Evolutionary conservation across 495 filamentous ascomycete species (phyloP).

Genomic region (Hapsidospora chrysogenum): DNA sequence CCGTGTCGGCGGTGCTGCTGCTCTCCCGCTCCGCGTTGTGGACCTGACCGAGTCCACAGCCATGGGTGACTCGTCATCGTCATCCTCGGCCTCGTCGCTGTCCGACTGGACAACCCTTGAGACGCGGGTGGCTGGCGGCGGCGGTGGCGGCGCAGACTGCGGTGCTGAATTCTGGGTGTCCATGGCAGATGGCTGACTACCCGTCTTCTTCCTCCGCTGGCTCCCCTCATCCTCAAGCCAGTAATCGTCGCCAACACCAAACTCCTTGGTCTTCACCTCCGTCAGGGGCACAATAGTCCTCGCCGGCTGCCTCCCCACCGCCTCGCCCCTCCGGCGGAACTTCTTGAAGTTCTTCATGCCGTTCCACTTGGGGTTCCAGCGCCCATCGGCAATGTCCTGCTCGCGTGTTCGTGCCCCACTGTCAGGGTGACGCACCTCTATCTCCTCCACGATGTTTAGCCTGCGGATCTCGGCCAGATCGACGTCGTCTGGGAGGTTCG

Average conservation of each 20-base stretch:
- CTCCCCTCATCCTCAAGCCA: slow-evolving; percentile 40
- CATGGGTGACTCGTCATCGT: no score
- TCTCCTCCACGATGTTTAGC: slow-evolving; percentile 65
- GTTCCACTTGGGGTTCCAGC: slow-evolving; percentile 90
- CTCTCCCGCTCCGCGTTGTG: not conserved
- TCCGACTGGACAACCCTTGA: no score
- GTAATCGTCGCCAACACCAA: slow-evolving; percentile 72
- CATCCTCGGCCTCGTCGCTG: slow-evolving; percentile 1
- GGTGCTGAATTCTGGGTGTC: not conserved
- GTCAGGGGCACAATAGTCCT: slow-evolving; percentile 63
- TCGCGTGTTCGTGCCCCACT: slow-evolving; percentile 11
- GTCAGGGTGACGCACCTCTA: slow-evolving; percentile 35
- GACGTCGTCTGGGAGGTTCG: slow-evolving; percentile 35
- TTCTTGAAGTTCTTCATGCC: slow-evolving; percentile 94
- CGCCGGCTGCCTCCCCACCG: slow-evolving; percentile 25
- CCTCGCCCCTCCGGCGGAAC: slow-evolving; percentile 50
- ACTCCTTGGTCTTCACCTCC: slow-evolving; percentile 61
- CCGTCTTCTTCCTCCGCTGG: slow-evolving; percentile 9
- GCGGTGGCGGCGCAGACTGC: not conserved
- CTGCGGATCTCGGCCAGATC: slow-evolving; percentile 56
- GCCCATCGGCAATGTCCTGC: slow-evolving; percentile 30
- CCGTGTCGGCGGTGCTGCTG: no score
- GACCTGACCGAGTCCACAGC: slow-evolving; percentile 14
- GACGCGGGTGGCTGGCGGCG: no score
- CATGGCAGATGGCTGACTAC: slow-evolving; percentile 8